Evolutionary conservation across 371 early-diverging fungal genomes (phyloP).

Genomic region (Dichotomocladium elegans): DNA sequence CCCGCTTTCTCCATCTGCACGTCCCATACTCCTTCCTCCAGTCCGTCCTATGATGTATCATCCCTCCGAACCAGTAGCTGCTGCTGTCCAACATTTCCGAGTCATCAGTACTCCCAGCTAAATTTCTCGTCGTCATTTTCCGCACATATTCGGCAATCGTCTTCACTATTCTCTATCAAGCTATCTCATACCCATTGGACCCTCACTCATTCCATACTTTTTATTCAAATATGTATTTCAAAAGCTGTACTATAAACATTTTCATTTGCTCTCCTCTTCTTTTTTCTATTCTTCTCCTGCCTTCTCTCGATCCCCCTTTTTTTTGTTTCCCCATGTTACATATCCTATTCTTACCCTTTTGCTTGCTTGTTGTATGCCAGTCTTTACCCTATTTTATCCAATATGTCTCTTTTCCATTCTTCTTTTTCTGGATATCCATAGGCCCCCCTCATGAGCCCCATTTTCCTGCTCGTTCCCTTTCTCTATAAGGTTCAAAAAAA

Average conservation of each 20-base stretch:
- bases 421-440: background rate
- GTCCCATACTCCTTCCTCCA: slow-evolving; percentile 3
- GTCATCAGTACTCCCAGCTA: slow-evolving; percentile 3
- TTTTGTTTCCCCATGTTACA: background rate
- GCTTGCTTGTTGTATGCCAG: slow-evolving; percentile 29
- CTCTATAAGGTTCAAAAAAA: background rate
- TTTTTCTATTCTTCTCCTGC: background rate
- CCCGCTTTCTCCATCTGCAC: slow-evolving; percentile 6
- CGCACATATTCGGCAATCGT: background rate
- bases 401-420: background rate
- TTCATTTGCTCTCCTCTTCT: background rate
- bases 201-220: background rate
- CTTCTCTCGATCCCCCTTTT: no score
- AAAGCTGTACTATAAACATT: background rate
- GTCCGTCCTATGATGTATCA: no score
- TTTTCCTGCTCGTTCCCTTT: background rate
- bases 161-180: background rate
- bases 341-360: background rate
- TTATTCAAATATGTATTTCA: background rate
- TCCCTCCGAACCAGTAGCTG: no score
- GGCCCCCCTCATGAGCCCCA: background rate
- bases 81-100: slow-evolving; percentile 1
- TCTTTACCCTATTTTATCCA: slow-evolving; percentile 7
- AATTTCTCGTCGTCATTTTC: background rate
- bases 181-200: no score